Conservation (phyloP, 202 grass and related monocot species). For the Eragrostis tef region DNA sequence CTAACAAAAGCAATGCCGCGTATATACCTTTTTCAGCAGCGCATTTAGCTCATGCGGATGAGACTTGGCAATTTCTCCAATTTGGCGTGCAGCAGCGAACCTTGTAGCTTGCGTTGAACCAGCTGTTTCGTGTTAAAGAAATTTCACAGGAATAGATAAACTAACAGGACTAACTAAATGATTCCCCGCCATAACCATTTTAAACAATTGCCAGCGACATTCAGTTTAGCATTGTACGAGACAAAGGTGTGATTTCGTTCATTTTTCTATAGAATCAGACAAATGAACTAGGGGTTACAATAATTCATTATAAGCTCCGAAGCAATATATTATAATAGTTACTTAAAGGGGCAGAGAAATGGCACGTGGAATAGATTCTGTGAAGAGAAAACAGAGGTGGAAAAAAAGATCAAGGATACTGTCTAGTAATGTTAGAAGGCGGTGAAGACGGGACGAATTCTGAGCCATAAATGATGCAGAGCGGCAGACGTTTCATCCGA, state of each 20-base stretch:
- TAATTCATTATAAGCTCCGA: background rate
- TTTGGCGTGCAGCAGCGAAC: constrained; percentile 89
- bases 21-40: constrained; percentile 78
- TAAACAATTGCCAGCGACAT: background rate
- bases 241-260: background rate
- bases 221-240: background rate
- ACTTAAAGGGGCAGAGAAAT: background rate
- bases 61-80: constrained; percentile 92
- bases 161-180: background rate
- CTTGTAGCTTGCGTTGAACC: constrained; percentile 93
- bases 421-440: constrained; percentile 93
- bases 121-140: constrained; percentile 79
- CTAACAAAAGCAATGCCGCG: background rate
- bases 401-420: constrained; percentile 68
- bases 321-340: too few relatives aligned
- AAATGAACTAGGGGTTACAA: background rate
- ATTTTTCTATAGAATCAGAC: background rate
- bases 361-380: background rate
- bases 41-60: constrained; percentile 86
- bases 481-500: constrained; percentile 61
- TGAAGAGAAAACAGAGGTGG: background rate
- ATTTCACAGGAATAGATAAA: constrained; percentile 30
- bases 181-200: background rate
- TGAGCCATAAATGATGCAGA: constrained; percentile 72
- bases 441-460: constrained; percentile 95